Base-by-base conservation (phyloP, 768 basidiomycete species). In the Hericium alpestre region DNA sequence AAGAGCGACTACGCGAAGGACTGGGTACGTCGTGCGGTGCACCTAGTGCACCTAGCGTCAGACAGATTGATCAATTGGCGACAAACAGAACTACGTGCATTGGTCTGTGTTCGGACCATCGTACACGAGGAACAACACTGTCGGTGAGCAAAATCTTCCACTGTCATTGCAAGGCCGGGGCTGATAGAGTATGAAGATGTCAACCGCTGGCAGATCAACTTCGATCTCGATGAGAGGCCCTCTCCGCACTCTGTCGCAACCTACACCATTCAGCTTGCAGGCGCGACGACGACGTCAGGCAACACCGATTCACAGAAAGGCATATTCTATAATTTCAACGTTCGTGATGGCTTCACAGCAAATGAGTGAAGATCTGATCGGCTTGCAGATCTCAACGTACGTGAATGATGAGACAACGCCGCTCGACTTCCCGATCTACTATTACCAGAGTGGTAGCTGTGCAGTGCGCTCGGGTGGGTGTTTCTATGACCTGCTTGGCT, bases 21-120 rank as follows among this genome's bases (percentile, higher is more conserved):
- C 49, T 69, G 64, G 62, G 61, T 59, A 18, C 37, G 46, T 48
- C 38, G 40, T 23, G 51, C 3, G 7, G 13, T 40, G 13, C 16
- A 40, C n/a, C n/a, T n/a, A n/a, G n/a, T n/a, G n/a, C n/a, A n/a
- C 13, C 37, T 25, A 18, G 12, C 32, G 12, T 43, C 10, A 32
- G 20, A 4, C 6, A 22, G 43, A 18, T 13, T 48, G 15, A 32
- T n/a, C 20, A 22, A 27, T 16, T 4, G 18, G 13, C n/a, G 6
- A n/a, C 38, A 1, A 18, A 22, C 10, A 67, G 65, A 68, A 66
- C 48, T 68, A 68, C 27, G 59, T 68, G 12, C 67, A 68, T 47
- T 68, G 67, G 67, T 63, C 64, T 3, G 58, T 61, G 32, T 68
- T 58, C 46, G 67, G 67, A 2, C 61, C 62, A n/a, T 67, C 66